Evolutionary conservation across 805 yeast species (phyloP), one percentile per base, ranked within the genome.

Genomic region (Naumovozyma dairenensis): DNA sequence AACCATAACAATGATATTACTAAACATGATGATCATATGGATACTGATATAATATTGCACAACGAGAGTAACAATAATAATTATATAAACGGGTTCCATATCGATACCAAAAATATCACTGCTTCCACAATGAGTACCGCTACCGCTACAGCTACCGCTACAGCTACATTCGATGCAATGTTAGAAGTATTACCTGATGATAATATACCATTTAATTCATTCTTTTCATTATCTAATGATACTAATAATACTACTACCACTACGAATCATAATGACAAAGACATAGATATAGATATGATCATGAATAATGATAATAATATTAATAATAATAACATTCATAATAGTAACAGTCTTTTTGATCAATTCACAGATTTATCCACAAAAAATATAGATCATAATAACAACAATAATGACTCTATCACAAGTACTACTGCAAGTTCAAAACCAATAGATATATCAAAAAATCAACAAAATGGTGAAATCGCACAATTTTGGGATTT

Each of bases 401-500:
- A 25, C 8, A 25, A 25, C 14, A 28, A 32, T 26, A 16, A 3
- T 25, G n/a, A n/a, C n/a, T n/a, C 8, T 17, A 12, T n/a, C 14
- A 10, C 20, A 27, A 12, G 16, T 8, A 28, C 29, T 10, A 26
- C 20, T 3, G 10, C 32, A 3, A 26, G n/a, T n/a, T 29, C 45
- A 6, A 42, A 43, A 22, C 60, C 61, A 0, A 46, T 55, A 5
- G 54, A 55, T 33, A 50, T 55, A 29, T 40, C 39, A 10, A 16
- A 33, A 1, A 49, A 58, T 37, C 48, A 46, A 25, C 59, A 54
- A 21, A 57, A 56, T 35, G 63, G 64, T 46, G 66, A 61, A 36
- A 59, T 59, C 33, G 62, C 62, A 10, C 62, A 57, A 37, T 43
- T 57, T 13, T 63, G 66, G 66, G 59, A 59, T 36, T 57, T 60